Base-by-base conservation (phyloP, 2,329 filamentous ascomycete genomes). In the Xylaria polymorpha region DNA sequence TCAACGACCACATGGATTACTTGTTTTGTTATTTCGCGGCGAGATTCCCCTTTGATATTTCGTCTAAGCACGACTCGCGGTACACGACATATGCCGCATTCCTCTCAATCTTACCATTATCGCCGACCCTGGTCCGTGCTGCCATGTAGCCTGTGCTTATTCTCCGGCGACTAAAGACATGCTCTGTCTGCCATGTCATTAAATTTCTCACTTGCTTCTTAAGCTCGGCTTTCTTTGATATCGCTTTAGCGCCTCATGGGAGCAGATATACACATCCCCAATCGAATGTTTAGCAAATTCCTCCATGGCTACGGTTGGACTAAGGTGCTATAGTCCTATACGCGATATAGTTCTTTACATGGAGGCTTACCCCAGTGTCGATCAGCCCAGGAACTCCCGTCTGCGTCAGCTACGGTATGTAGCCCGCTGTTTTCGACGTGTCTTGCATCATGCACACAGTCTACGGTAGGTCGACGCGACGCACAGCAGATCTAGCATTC, bases 391-490 rank as follows among this genome's bases (percentile, higher is more conserved):
- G 25, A 61, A 50, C 58, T 25, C 41, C 39, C 18, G 7, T 46
- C 25, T 41, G 14, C 25, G 18, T 25, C 55, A 60, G 60, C 64
- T 46, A 43, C 50, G n/a, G n/a, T n/a, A n/a, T n/a, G 50, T 64
- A 25, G 20, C 10, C 15, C 56, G 6, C 57, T 58, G 20, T 53
- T 41, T 25, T 22, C 25, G 41, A n/a, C 48, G 57, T 68, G 61
- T 61, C 65, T 65, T 70, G 68, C 64, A 70, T 67, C 32, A 67
- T 67, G 68, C 44, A 44, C 22, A 44, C 14, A 41, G 51, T n/a
- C n/a, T 43, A 22, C n/a, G 39, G 53, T 14, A 62, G 44, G 37
- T 41, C 35, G 35, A 61, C 20, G 25, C 29, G 44, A 66, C 43
- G 67, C 59, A 62, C 53, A 15, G 55, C 46, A 53, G 29, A 59